Evolutionary conservation across 768 basidiomycete genomes (phyloP).

Genomic region (Suillus weaverae): DNA sequence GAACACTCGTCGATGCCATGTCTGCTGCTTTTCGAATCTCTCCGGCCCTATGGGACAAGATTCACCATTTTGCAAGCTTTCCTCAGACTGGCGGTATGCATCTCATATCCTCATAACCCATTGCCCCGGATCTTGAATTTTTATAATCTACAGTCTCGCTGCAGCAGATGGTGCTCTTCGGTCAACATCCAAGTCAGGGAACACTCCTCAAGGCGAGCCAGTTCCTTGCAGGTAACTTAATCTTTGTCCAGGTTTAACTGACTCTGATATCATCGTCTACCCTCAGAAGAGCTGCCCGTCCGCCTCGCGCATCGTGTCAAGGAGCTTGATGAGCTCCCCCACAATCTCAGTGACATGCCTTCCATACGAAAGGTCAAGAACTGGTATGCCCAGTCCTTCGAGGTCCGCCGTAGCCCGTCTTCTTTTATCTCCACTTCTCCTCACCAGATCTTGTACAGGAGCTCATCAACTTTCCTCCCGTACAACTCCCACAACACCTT

Average conservation of each 20-base stretch:
- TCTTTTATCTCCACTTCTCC: constrained; percentile 4
- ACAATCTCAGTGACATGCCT: constrained; percentile 87
- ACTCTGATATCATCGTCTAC: neutral
- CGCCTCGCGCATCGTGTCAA: constrained; percentile 94
- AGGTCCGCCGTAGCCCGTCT: constrained; percentile 57
- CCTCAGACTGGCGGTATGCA: constrained; percentile 85
- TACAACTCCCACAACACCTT: constrained; percentile 66
- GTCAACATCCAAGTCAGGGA: constrained; percentile 93
- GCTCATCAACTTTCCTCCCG: constrained; percentile 80
- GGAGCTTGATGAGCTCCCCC: constrained; percentile 92
- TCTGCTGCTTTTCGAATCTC: constrained; percentile 65
- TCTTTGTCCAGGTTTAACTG: neutral
- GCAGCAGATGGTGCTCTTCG: constrained; percentile 97
- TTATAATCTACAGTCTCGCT: constrained; percentile 67
- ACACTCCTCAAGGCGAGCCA: constrained; percentile 91
- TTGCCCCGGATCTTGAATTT: neutral
- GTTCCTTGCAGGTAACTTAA: constrained; percentile 71
- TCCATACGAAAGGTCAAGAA: constrained; percentile 94
- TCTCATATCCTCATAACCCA: neutral
- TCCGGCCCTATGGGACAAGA: constrained; percentile 81
- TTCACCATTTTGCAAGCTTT: constrained; percentile 88
- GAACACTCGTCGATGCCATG: constrained; percentile 27
- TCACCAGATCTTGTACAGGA: constrained; percentile 52
- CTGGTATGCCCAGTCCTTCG: constrained; percentile 99
- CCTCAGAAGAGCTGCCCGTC: constrained; percentile 87